phyloP scores from a whole-genome alignment of 495 filamentous ascomycete species.

The Symbiotaphrina buchneri region DNA sequence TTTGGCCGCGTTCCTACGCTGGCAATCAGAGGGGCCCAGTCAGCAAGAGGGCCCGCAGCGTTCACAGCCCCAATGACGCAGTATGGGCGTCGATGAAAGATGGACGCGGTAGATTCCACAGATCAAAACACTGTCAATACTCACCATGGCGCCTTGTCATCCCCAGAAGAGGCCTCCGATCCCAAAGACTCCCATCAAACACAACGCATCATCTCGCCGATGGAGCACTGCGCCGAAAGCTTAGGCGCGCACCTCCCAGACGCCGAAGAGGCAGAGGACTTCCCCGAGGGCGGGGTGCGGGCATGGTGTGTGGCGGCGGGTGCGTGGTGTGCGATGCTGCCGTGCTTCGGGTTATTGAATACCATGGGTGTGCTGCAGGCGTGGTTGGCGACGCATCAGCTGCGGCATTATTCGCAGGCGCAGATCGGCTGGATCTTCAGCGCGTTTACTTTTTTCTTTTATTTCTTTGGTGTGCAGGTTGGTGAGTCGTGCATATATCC shows the following conservation, averaged over 20 bases:
- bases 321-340: neutral
- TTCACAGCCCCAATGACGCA: too few relatives aligned
- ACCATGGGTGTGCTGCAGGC: neutral
- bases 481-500: neutral
- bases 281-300: neutral
- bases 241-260: neutral
- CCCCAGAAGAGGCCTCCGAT: too few relatives aligned
- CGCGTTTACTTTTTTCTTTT: neutral
- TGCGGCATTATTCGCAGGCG: neutral
- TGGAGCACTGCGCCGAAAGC: too few relatives aligned
- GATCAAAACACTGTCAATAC: too few relatives aligned
- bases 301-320: neutral
- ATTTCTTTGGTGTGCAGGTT: neutral
- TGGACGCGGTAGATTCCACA: too few relatives aligned
- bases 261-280: neutral
- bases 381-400: neutral
- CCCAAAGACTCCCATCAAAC: too few relatives aligned
- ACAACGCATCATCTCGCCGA: too few relatives aligned
- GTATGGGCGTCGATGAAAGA: too few relatives aligned
- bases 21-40: too few relatives aligned
- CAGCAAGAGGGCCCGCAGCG: too few relatives aligned
- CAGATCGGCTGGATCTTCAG: neutral
- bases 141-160: too few relatives aligned
- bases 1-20: too few relatives aligned
- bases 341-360: neutral